phyloP scores from a whole-genome alignment of 2,329 filamentous ascomycete genomes.

The Aspergillus costaricaensis region DNA sequence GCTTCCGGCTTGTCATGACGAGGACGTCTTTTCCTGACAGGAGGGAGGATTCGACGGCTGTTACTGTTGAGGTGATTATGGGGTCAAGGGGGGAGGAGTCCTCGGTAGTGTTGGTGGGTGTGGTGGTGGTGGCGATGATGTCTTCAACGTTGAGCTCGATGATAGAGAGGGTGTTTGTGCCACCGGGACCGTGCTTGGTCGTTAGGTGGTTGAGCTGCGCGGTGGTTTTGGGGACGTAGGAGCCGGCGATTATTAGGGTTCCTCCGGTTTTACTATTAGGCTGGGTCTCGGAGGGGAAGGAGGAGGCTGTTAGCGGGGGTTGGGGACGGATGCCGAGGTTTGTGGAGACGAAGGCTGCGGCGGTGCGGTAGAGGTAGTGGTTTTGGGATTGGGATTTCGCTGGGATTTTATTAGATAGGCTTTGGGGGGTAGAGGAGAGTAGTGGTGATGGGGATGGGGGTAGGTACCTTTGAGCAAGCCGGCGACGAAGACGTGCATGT shows the following conservation, averaged over 20 bases:
- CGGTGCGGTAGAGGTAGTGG: conserved; percentile 50
- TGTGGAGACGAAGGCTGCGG: conserved; percentile 52
- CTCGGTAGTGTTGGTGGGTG: too few species aligned
- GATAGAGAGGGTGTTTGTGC: conserved; percentile 42
- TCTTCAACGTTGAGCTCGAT: conserved; percentile 54
- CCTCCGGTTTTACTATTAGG: conserved; percentile 45
- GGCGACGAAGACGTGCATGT: conserved; percentile 58
- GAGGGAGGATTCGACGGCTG: conserved; percentile 44
- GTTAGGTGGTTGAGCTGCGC: conserved; percentile 53
- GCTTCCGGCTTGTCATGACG: conserved; percentile 60
- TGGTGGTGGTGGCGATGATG: conserved; percentile 44
- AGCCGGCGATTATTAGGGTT: conserved; percentile 58
- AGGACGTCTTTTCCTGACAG: conserved; percentile 54
- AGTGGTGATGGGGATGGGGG: background rate
- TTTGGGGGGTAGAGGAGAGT: background rate
- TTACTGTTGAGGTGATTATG: conserved; percentile 21
- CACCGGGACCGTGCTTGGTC: conserved; percentile 36
- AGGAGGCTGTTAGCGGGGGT: conserved; percentile 53
- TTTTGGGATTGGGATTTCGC: conserved; percentile 26
- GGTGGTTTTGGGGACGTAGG: conserved; percentile 62
- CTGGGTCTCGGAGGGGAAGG: conserved; percentile 27
- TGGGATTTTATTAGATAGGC: background rate
- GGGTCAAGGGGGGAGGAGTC: too few species aligned
- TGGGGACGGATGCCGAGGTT: conserved; percentile 57
- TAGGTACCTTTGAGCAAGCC: conserved; percentile 46